Evolutionary conservation across 2,329 filamentous ascomycete species (phyloP).

Genomic region (Septoria petroselini): DNA sequence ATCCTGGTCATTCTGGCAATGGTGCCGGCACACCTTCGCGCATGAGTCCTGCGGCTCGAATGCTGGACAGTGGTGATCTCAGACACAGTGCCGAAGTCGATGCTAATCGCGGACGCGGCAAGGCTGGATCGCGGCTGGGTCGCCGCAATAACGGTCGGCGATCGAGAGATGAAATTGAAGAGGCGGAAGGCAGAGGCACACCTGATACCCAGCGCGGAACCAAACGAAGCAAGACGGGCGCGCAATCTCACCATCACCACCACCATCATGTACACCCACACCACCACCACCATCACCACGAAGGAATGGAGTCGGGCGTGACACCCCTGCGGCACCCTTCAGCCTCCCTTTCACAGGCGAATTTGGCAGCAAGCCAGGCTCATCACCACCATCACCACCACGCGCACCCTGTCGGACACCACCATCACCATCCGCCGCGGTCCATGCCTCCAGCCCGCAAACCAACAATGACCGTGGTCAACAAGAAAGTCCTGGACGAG

Average conservation of each 20-base stretch:
- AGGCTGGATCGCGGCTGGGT: conserved; percentile 43
- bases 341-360: conserved; percentile 33
- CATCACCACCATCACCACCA: conserved; percentile 39
- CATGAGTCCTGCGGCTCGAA: conserved; percentile 33
- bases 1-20: conserved; percentile 47
- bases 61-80: conserved; percentile 33
- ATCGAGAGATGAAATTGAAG: conserved; percentile 70
- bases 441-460: conserved; percentile 51
- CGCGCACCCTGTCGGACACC: conserved; percentile 38
- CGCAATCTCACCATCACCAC: conserved; percentile 54
- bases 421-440: conserved; percentile 38
- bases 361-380: conserved; percentile 28
- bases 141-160: conserved; percentile 58
- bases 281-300: conserved; percentile 41
- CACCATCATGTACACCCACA: conserved; percentile 56
- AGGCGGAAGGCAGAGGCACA: conserved; percentile 49
- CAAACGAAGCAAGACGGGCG: conserved; percentile 57
- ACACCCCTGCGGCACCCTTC: conserved; percentile 32
- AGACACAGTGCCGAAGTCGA: conserved; percentile 31
- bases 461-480: conserved; percentile 64
- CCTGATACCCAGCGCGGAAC: conserved; percentile 55
- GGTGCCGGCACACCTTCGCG: conserved; percentile 54
- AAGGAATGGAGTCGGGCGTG: conserved; percentile 13
- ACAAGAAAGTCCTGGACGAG: conserved; percentile 67
- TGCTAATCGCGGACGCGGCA: conserved; percentile 38